Conservation (phyloP, 805 yeast species). For the Pichia deserticola region DNA sequence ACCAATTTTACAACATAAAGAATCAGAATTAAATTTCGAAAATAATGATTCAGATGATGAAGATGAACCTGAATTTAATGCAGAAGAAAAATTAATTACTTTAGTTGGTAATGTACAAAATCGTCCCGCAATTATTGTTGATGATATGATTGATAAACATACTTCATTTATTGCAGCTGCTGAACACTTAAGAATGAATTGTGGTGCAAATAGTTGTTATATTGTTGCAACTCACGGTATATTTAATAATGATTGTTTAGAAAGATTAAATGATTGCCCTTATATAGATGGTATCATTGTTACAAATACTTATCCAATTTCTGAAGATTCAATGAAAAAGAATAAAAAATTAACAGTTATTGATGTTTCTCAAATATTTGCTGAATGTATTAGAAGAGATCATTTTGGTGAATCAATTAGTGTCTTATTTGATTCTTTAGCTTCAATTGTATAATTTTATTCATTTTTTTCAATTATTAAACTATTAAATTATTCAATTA, state of each 20-base stretch:
- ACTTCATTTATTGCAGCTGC: slow-evolving; percentile 94
- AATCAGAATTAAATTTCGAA: slow-evolving; percentile 40
- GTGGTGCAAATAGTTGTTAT: slow-evolving; percentile 91
- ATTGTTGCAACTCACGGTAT: slow-evolving; percentile 95
- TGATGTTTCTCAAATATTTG: slow-evolving; percentile 91
- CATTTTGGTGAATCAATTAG: slow-evolving; percentile 97
- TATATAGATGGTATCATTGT: slow-evolving; percentile 90
- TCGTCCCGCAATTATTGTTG: slow-evolving; percentile 87
- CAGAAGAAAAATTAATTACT: slow-evolving; percentile 82
- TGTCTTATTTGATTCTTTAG: slow-evolving; percentile 82
- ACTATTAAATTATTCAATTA: no score
- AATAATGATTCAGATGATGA: slow-evolving; percentile 85
- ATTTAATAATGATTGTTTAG: slow-evolving; percentile 81
- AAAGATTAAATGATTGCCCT: slow-evolving; percentile 64
- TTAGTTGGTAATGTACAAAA: slow-evolving; percentile 92
- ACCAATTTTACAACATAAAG: slow-evolving; percentile 18
- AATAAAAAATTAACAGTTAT: slow-evolving; percentile 73
- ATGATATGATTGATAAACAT: slow-evolving; percentile 96
- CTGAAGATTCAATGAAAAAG: slow-evolving; percentile 47
- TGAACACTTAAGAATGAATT: slow-evolving; percentile 89
- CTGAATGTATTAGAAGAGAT: slow-evolving; percentile 97
- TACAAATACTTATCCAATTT: slow-evolving; percentile 92
- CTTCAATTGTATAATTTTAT: slow-evolving; percentile 37
- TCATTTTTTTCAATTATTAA: no score
- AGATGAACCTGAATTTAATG: slow-evolving; percentile 57